Percentiles rank a stretch among this genome's conserved stretches.
Conservation (phyloP, 1,284 basidiomycete genomes). For the Rhodotorula sp. region DNA sequence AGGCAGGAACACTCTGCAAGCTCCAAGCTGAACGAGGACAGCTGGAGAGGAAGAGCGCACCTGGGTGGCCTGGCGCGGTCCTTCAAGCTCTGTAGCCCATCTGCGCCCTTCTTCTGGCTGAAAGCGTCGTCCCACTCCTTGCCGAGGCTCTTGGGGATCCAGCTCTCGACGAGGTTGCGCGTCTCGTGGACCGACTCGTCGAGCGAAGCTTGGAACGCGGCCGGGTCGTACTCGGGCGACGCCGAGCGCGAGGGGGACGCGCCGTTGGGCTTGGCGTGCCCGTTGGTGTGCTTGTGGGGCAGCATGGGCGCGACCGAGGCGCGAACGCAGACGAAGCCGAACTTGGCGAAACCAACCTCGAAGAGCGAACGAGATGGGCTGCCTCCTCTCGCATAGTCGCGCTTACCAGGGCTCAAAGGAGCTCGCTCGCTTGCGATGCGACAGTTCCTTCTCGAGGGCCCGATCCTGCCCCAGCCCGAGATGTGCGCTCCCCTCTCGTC, state of each 20-base stretch:
- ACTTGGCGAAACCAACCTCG: not conserved
- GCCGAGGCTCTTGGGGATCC: slow-evolving; percentile 12
- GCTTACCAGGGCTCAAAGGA: not conserved
- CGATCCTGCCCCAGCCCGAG: slow-evolving; percentile 8
- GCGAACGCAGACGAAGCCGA: not conserved
- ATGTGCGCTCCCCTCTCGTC: slow-evolving; percentile 2
- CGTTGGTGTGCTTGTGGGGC: not conserved
- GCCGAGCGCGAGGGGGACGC: not conserved
- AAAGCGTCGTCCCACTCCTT: not conserved
- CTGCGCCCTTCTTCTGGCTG: not conserved
- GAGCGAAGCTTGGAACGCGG: slow-evolving; percentile 24
- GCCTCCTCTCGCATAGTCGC: not conserved
- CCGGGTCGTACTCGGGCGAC: slow-evolving; percentile 18
- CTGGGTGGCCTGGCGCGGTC: slow-evolving; percentile 22
- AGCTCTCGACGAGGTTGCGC: slow-evolving; percentile 9
- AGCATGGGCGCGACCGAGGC: not conserved
- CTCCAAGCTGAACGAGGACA: not conserved
- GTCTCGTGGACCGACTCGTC: slow-evolving; percentile 18
- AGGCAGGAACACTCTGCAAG: not conserved
- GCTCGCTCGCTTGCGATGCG: not conserved
- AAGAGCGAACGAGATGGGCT: not conserved
- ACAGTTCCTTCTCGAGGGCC: slow-evolving; percentile 23
- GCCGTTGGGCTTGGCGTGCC: not conserved
- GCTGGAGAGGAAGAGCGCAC: slow-evolving; percentile 1
- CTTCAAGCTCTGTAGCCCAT: slow-evolving; percentile 14